Percentiles rank a stretch among this genome's conserved stretches.
Conservation (phyloP, 2,329 filamentous ascomycete genomes). For the Elsinoe ampelina region DNA sequence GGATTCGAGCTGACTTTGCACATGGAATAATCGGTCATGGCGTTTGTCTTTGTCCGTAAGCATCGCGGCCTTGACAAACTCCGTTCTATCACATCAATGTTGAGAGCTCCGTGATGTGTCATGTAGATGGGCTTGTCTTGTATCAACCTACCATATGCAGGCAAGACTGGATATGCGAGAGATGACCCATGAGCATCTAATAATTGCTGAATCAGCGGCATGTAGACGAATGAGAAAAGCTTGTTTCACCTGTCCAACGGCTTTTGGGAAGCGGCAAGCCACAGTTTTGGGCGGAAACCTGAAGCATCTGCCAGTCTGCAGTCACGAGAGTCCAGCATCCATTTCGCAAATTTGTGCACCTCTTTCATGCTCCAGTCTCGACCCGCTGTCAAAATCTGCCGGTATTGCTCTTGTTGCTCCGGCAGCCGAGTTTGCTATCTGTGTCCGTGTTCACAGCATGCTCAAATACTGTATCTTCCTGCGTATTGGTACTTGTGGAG, state of each 20-base stretch:
- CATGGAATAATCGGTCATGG: background rate
- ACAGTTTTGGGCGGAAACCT: background rate
- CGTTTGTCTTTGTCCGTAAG: background rate
- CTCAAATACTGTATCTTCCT: no score
- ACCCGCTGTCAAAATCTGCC: no score
- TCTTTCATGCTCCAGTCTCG: no score
- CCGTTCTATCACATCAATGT: background rate
- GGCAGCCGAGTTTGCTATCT: no score
- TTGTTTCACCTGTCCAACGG: background rate
- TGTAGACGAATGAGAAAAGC: background rate
- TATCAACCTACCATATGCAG: background rate
- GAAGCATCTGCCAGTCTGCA: no score
- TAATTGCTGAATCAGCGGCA: background rate
- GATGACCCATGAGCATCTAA: background rate
- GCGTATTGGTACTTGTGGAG: no score
- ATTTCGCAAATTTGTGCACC: no score
- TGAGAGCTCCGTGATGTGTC: background rate
- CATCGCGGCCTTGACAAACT: background rate
- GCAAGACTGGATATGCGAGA: background rate
- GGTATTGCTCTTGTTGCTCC: no score
- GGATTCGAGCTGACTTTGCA: background rate
- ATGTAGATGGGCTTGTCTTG: background rate
- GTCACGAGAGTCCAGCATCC: no score
- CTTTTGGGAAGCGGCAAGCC: background rate
- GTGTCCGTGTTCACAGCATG: no score